phyloP scores from a whole-genome alignment of 2,329 filamentous ascomycete genomes.

The Trichophyton mentagrophytes region DNA sequence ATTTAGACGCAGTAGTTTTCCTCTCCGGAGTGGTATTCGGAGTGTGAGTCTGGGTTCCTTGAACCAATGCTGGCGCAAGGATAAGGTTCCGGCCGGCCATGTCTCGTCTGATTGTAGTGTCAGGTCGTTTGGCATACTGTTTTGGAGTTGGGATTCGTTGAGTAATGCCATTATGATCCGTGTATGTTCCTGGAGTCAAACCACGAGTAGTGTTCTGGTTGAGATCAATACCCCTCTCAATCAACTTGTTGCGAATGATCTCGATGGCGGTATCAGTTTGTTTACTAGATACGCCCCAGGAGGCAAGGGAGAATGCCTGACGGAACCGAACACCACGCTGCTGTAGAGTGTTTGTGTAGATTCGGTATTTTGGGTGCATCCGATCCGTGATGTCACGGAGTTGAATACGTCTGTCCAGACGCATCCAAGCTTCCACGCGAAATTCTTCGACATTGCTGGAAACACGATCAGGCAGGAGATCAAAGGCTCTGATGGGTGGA shows the following conservation, averaged over 20 bases:
- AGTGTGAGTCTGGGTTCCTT: background rate
- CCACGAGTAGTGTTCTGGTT: slow-evolving; percentile 13
- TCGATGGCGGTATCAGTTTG: slow-evolving; percentile 12
- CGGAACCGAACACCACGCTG: slow-evolving; percentile 20
- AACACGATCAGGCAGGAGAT: slow-evolving; percentile 21
- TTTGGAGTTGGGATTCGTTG: slow-evolving; percentile 10
- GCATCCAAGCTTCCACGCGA: slow-evolving; percentile 23
- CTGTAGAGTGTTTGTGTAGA: slow-evolving; percentile 19
- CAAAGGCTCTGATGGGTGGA: slow-evolving; percentile 12
- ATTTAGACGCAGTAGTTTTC: background rate
- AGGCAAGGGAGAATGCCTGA: slow-evolving; percentile 16
- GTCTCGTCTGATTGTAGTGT: background rate
- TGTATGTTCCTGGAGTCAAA: slow-evolving; percentile 14
- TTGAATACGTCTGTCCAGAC: slow-evolving; percentile 19
- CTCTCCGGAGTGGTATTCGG: background rate
- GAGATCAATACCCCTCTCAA: slow-evolving; percentile 6
- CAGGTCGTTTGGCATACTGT: background rate
- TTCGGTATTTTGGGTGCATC: slow-evolving; percentile 17
- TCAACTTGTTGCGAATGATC: slow-evolving; percentile 3
- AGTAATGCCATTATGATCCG: slow-evolving; percentile 7
- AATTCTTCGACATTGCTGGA: slow-evolving; percentile 22
- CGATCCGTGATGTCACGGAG: slow-evolving; percentile 20
- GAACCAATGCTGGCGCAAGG: background rate
- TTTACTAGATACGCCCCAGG: slow-evolving; percentile 20
- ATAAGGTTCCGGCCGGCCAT: background rate